Percentiles rank a stretch among this genome's conserved stretches.
Evolutionary conservation across 2,329 filamentous ascomycete genomes (phyloP).

Genomic region (Cryoendolithus antarcticus): DNA sequence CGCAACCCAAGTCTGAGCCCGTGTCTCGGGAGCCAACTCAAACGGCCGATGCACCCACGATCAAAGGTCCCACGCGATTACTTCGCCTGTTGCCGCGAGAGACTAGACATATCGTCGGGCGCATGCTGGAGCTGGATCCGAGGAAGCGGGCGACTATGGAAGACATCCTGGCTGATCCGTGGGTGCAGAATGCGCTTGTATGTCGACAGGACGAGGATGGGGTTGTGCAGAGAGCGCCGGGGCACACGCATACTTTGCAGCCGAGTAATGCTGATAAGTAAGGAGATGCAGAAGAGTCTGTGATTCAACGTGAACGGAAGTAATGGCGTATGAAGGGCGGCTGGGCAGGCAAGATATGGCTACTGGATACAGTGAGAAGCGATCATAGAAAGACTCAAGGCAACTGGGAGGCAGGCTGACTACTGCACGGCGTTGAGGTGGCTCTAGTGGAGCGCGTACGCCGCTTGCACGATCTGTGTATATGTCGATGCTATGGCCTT

Average conservation of each 20-base stretch:
- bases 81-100: conserved; percentile 78
- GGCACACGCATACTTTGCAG: conserved; percentile 67
- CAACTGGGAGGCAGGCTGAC: too few species aligned
- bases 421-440: too few species aligned
- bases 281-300: too few species aligned
- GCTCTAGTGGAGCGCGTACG: too few species aligned
- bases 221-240: conserved; percentile 56
- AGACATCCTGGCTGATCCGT: conserved; percentile 77
- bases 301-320: too few species aligned
- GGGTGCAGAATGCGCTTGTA: conserved; percentile 75
- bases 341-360: too few species aligned
- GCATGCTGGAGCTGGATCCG: conserved; percentile 85
- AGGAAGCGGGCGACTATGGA: conserved; percentile 70
- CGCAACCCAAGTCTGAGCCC: conserved; percentile 32
- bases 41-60: conserved; percentile 35
- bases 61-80: conserved; percentile 86
- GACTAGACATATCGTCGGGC: conserved; percentile 74
- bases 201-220: conserved; percentile 70
- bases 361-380: too few species aligned
- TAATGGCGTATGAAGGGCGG: too few species aligned
- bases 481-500: too few species aligned
- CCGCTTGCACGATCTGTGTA: too few species aligned
- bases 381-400: too few species aligned
- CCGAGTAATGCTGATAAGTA: conserved; percentile 19
- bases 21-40: conserved; percentile 11